phyloP scores from a whole-genome alignment of 2,329 filamentous ascomycete species.

The Neurospora crassa region DNA sequence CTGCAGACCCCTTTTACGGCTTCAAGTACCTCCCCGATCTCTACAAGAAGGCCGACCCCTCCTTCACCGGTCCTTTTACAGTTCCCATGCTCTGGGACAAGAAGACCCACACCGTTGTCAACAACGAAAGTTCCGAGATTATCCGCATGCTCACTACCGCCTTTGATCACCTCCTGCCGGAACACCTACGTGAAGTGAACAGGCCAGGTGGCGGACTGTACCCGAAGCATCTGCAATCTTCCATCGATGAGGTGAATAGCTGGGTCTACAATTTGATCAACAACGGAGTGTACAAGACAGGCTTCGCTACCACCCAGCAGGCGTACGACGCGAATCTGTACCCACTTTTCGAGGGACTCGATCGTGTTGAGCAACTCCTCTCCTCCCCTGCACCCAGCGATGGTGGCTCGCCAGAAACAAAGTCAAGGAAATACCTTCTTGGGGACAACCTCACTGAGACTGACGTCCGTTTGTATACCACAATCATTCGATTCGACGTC shows the following conservation, averaged over 20 bases:
- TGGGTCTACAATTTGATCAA: constrained; percentile 53
- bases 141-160: constrained; percentile 73
- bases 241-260: constrained; percentile 57
- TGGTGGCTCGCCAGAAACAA: neutral
- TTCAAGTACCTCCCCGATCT: constrained; percentile 60
- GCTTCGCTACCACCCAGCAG: constrained; percentile 56
- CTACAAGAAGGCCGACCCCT: constrained; percentile 58
- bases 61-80: constrained; percentile 62
- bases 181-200: constrained; percentile 40
- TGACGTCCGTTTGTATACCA: constrained; percentile 58
- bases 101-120: constrained; percentile 61
- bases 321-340: constrained; percentile 54
- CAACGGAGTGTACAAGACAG: constrained; percentile 44
- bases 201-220: constrained; percentile 45
- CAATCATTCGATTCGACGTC: constrained; percentile 57
- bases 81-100: constrained; percentile 67
- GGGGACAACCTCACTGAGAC: constrained; percentile 57
- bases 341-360: constrained; percentile 53
- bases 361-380: constrained; percentile 52
- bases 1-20: constrained; percentile 52
- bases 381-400: constrained; percentile 15
- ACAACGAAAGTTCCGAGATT: constrained; percentile 76
- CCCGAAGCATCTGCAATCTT: constrained; percentile 37
- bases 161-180: constrained; percentile 54
- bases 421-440: constrained; percentile 48